Conservation (phyloP, 495 filamentous ascomycete species). For the Penicillium simplicissimum region DNA sequence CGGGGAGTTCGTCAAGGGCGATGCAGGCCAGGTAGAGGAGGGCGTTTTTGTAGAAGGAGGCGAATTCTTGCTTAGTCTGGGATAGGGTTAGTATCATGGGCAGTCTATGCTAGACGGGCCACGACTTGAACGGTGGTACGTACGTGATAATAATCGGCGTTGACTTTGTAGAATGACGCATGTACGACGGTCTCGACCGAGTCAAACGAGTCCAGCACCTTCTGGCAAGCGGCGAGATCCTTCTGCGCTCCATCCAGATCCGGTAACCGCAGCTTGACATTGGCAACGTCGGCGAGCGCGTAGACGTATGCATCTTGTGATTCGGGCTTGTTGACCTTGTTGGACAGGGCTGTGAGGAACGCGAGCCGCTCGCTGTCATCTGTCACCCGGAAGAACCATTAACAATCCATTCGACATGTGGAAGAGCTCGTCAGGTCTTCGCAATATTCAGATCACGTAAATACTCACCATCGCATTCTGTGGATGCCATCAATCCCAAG, state of each 20-base stretch:
- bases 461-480: slow-evolving; percentile 79
- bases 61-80: slow-evolving; percentile 82
- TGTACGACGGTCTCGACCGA: slow-evolving; percentile 95
- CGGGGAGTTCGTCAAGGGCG: slow-evolving; percentile 69
- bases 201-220: slow-evolving; percentile 87
- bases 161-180: slow-evolving; percentile 93
- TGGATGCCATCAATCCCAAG: slow-evolving; percentile 80
- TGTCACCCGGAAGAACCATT: slow-evolving; percentile 30
- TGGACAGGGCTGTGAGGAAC: slow-evolving; percentile 81
- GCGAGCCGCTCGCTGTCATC: slow-evolving; percentile 84
- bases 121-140: slow-evolving; percentile 8
- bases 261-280: slow-evolving; percentile 75
- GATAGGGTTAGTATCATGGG: slow-evolving; percentile 13
- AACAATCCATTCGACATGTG: slow-evolving; percentile 2
- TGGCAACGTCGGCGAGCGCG: slow-evolving; percentile 86
- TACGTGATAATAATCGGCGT: slow-evolving; percentile 92
- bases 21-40: slow-evolving; percentile 98
- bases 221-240: slow-evolving; percentile 84
- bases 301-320: slow-evolving; percentile 97
- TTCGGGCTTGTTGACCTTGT: slow-evolving; percentile 86
- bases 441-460: background rate
- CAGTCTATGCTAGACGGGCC: too few species aligned
- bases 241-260: slow-evolving; percentile 76
- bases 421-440: background rate
- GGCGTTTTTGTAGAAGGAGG: slow-evolving; percentile 93